Evolutionary conservation across 345 rosid genomes (phyloP), one percentile per base, ranked within the genome.

Genomic region (Anacardium occidentale): DNA sequence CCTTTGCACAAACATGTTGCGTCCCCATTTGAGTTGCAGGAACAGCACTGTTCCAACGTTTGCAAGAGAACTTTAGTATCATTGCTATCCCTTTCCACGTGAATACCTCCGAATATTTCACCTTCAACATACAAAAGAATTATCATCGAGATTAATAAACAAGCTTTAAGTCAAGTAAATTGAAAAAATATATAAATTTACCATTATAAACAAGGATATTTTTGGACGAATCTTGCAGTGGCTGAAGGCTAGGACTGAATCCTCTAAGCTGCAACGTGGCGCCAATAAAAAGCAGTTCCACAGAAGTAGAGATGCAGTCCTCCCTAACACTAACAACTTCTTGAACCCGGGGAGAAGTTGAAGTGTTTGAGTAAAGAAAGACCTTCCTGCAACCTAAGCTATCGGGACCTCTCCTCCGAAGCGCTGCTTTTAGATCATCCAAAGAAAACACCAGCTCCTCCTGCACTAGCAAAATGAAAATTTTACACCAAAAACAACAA

Each of bases 231-330:
- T 92, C 94, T 58, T 79, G 74, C 70, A 95, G 80, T 0, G 98
- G 96, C 80, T 89, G 98, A 45, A 44, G 64, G 3, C 88, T 69
- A 64, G 90, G 81, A 79, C 21, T 29, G 5, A 83, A 65, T 56
- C 98, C 99, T 81, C 96, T 82, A 62, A 91, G 89, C 84, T 95
- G 98, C 71, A 92, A 85, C 0, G 93, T 86, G 45, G 98, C 84
- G 47, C 94, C 99, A 22, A 91, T 62, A 65, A 92, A 90, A 51
- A 77, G 76, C 77, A 90, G 44, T 63, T 91, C 86, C 21, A 77
- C 14, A 70, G 34, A 34, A 37, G 9, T 8, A 25, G 50, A 12
- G 47, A 51, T 24, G n/a, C 44, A 2, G 32, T 68, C 85, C 59
- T 82, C 90, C 34, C 12, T 15, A 21, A 60, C 70, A 64, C 84